Evolutionary conservation across 192 early-diverging fungal species (phyloP), one percentile per base, ranked within the genome.

Genomic region (Linnemannia hyalina): DNA sequence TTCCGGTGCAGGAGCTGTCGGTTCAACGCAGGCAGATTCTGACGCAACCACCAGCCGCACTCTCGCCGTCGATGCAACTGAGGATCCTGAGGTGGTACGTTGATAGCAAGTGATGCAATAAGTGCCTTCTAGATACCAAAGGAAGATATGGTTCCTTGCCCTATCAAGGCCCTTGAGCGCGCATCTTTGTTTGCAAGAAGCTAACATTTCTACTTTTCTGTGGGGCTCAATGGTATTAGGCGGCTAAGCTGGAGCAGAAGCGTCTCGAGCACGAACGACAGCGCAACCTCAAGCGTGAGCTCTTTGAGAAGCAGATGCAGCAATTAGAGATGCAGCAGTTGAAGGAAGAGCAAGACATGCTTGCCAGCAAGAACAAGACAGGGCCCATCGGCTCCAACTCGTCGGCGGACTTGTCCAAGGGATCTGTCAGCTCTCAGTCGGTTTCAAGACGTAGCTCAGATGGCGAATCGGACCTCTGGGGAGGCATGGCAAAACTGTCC

Each of bases 391-490:
- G 69, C 9, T 60, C 78, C 18, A 49, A 29, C 52, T 74, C 85
- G 6, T 42, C 79, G 26, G 55, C 60, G 7, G 82, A 80, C 32
- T 11, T 75, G 16, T 70, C 73, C 40, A 80, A 80, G 38, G 63
- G 36, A 29, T 65, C 78, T 70, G 52, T 57, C 52, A 85, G 40
- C 71, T 74, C 75, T 46, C 93, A 92, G 69, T 95, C 95, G 60
- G 91, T 90, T 13, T 95, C 95, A 20, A 89, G 94, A 60, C 93
- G 94, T 77, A 96, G 94, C 83, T 96, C 95, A 47, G 90, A 90
- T 46, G 93, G 94, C 75, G 92, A 90, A 42, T 40, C 81, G 6
- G 80, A 86, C 47, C 41, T 85, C 15, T 87, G 76, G 80, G 75
- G 82, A 35, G 81, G 86, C 20, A 82, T 88, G 82, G 82, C 83